Conservation (phyloP, 345 rosid species). For the Aquilaria yunnanensis region DNA sequence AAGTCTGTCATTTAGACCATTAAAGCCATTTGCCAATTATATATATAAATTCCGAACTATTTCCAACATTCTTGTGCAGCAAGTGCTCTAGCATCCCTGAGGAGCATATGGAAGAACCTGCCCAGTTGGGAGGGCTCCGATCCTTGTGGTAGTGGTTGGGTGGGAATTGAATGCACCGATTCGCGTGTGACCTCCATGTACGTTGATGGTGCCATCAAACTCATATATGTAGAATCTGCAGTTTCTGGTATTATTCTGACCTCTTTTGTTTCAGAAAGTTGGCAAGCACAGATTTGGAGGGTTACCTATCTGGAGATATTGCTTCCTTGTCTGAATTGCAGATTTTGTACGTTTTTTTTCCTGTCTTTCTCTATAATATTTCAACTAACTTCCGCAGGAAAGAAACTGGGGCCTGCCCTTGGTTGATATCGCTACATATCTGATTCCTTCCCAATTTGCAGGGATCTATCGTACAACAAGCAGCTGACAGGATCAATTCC, state of each 20-base stretch:
- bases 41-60: not conserved
- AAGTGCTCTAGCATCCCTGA: conserved; percentile 30
- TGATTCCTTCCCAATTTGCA: conserved; percentile 23
- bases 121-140: conserved; percentile 55
- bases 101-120: conserved; percentile 46
- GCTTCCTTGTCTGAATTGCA: conserved; percentile 44
- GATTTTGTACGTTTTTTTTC: conserved; percentile 46
- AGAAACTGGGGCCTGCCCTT: no score
- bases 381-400: no score
- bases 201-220: conserved; percentile 8
- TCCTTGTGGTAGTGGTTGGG: conserved; percentile 76
- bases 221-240: conserved; percentile 1
- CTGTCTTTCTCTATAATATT: not conserved
- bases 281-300: conserved; percentile 47
- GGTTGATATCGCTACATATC: not conserved
- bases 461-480: conserved; percentile 80
- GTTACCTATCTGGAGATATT: conserved; percentile 52
- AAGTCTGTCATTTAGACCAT: no score
- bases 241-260: not conserved
- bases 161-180: conserved; percentile 48
- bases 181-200: conserved; percentile 58
- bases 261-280: conserved; percentile 44
- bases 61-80: conserved; percentile 30
- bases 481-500: conserved; percentile 68
- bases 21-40: not conserved